Conservation (phyloP, 805 yeast species). For the Metschnikowia kofuensis region DNA sequence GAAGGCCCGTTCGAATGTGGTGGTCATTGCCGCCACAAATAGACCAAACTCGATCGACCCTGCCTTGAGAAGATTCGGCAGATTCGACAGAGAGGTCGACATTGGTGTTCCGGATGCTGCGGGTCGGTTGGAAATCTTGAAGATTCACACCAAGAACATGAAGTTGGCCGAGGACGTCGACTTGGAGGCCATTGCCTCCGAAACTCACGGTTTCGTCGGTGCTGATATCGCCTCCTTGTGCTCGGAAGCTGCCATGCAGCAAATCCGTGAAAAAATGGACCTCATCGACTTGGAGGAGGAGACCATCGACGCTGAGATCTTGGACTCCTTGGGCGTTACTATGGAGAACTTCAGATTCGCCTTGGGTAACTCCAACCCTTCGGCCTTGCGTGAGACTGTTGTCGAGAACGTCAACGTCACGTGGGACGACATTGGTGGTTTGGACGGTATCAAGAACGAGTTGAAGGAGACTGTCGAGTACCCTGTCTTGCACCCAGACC, state of each 20-base stretch:
- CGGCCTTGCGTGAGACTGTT: slow-evolving; percentile 98
- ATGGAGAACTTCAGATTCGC: slow-evolving; percentile 99
- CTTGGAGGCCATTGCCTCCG: slow-evolving; percentile 91
- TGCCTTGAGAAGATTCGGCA: slow-evolving; percentile 80
- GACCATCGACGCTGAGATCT: slow-evolving; percentile 94
- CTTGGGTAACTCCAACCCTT: slow-evolving; percentile 95
- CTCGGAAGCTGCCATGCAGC: slow-evolving; percentile 99
- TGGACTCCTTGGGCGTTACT: slow-evolving; percentile 94
- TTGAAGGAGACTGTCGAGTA: slow-evolving; percentile 98
- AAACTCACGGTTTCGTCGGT: slow-evolving; percentile 99
- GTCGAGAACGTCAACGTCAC: slow-evolving; percentile 98
- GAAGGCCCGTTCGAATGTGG: slow-evolving; percentile 98
- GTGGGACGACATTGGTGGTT: slow-evolving; percentile 99
- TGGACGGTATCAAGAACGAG: slow-evolving; percentile 93
- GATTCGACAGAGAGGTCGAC: slow-evolving; percentile 84
- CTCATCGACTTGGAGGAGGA: slow-evolving; percentile 93
- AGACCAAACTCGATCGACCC: slow-evolving; percentile 86
- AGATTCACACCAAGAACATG: slow-evolving; percentile 99
- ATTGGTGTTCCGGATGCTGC: slow-evolving; percentile 96
- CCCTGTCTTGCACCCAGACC: slow-evolving; percentile 98
- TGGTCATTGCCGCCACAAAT: slow-evolving; percentile 96
- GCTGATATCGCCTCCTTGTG: slow-evolving; percentile 97
- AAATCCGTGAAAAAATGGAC: slow-evolving; percentile 99
- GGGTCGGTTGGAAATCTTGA: slow-evolving; percentile 93
- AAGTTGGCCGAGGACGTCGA: slow-evolving; percentile 93